Evolutionary conservation across 139 green algal genomes (phyloP).

Genomic region (Choricystis sp.): DNA sequence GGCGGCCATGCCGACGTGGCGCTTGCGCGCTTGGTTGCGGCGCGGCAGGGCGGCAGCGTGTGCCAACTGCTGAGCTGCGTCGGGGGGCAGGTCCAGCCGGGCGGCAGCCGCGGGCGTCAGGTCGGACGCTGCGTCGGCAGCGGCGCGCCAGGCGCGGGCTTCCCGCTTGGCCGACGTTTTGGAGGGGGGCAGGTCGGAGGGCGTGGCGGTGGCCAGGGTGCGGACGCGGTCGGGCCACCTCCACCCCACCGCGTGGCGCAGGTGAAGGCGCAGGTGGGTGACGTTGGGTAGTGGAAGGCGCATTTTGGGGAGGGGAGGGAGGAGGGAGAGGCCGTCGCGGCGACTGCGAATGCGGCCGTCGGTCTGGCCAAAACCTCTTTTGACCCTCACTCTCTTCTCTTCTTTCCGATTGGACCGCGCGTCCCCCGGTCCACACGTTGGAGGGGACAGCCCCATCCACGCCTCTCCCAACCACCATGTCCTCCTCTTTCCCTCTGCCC

Average conservation of each 20-base stretch:
- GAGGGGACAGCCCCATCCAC: too few relatives aligned
- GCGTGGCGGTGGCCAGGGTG: background rate
- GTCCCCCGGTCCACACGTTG: too few relatives aligned
- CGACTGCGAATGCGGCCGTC: background rate
- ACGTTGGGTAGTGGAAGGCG: too few relatives aligned
- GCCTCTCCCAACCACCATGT: background rate
- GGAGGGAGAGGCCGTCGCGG: background rate
- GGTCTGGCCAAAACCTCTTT: background rate
- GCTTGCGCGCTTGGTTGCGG: background rate
- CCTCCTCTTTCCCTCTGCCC: background rate
- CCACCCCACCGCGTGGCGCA: too few relatives aligned
- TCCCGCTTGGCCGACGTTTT: background rate
- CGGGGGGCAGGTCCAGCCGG: background rate
- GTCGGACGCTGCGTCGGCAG: background rate
- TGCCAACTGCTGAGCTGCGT: background rate
- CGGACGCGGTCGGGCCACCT: background rate
- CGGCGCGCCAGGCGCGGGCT: background rate
- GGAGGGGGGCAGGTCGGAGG: background rate
- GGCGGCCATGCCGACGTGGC: background rate
- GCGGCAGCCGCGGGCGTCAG: background rate
- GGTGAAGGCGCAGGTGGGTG: too few relatives aligned
- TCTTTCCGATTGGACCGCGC: too few relatives aligned
- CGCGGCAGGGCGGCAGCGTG: background rate
- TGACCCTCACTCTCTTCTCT: background rate
- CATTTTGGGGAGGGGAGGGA: background rate